Evolutionary conservation across 148 eudicot species (phyloP).

Genomic region (Cornus controversa): DNA sequence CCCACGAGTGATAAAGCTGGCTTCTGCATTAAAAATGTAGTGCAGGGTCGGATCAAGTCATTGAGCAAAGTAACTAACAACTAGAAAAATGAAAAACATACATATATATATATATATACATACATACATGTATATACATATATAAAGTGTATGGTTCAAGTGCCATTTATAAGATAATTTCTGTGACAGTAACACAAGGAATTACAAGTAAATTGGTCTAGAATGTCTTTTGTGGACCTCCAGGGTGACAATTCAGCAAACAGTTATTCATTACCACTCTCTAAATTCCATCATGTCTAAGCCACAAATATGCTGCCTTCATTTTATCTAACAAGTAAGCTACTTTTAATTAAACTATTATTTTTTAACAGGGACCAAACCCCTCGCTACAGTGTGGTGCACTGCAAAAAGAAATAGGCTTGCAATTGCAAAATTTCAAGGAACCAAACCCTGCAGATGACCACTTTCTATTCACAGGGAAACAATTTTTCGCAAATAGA

Average conservation of each 20-base stretch:
- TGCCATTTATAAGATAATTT: neutral
- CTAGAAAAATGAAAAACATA: neutral
- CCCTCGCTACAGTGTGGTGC: no score
- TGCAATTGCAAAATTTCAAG: no score
- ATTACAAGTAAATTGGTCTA: neutral
- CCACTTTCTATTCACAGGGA: neutral
- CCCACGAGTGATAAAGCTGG: conserved; percentile 81
- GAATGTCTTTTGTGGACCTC: neutral
- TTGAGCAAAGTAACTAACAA: neutral
- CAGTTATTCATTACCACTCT: neutral
- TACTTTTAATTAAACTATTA: no score
- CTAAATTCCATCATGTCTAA: neutral
- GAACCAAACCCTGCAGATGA: neutral
- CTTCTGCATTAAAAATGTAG: conserved; percentile 57
- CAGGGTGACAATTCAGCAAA: neutral
- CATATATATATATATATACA: no score
- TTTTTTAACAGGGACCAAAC: no score
- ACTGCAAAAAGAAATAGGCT: no score
- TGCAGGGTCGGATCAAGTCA: neutral
- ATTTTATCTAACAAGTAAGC: no score
- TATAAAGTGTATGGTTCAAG: neutral
- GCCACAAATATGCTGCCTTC: no score
- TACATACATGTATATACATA: neutral
- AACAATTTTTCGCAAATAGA: neutral
- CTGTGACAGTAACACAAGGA: neutral